phyloP scores from a whole-genome alignment of 2,329 filamentous ascomycete species.

The Aureobasidium sp. region DNA sequence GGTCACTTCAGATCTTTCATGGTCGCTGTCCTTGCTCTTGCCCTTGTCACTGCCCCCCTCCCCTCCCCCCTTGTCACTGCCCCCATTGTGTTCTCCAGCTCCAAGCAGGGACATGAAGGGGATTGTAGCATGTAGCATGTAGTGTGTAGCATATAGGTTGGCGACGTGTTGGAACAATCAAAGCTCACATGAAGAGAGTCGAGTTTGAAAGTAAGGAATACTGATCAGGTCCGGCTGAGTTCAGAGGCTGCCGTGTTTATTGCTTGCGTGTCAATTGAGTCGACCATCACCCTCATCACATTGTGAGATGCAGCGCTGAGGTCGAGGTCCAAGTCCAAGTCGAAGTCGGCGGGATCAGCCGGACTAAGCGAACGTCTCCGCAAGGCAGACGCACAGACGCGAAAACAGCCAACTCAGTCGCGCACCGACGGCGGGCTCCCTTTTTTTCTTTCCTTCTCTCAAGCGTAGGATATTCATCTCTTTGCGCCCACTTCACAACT shows the following conservation, averaged over 20 bases:
- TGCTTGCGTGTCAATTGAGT: neutral
- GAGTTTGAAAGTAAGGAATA: neutral
- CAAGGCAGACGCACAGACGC: neutral
- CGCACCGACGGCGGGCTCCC: neutral
- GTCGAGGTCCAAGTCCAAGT: neutral
- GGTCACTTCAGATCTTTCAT: no score
- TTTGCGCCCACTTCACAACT: constrained; percentile 57
- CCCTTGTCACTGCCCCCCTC: neutral
- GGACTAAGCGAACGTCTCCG: neutral
- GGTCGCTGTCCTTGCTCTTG: neutral
- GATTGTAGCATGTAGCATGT: neutral
- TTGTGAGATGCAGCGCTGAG: neutral
- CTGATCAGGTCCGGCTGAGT: neutral
- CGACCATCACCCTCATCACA: no score
- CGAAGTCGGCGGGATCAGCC: neutral
- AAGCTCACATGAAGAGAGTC: no score
- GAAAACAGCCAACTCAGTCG: neutral
- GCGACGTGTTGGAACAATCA: no score
- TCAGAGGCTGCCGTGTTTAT: neutral
- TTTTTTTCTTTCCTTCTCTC: constrained; percentile 2
- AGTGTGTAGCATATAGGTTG: no score
- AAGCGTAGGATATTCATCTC: constrained; percentile 85
- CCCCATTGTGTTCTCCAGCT: neutral
- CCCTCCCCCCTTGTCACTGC: neutral
- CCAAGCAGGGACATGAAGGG: neutral